Percentiles rank a stretch among this genome's conserved stretches.
phyloP scores from a whole-genome alignment of 1,139 yeast genomes.

The Saccharomycopsis hybrid region DNA sequence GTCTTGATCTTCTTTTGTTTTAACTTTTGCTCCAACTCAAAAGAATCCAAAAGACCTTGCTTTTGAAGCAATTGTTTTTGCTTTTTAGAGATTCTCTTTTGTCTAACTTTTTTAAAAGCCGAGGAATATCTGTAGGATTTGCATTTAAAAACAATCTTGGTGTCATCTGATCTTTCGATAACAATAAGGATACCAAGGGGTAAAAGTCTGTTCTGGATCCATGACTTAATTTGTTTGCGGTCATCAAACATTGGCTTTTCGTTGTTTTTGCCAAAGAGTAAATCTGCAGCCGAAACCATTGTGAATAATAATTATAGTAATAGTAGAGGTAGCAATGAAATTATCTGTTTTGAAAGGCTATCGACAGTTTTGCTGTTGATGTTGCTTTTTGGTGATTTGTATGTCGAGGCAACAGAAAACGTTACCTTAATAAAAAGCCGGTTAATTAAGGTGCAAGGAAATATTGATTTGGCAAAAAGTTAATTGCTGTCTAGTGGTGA shows the following conservation, averaged over 20 bases:
- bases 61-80: constrained; percentile 19
- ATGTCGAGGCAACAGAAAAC: not conserved
- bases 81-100: constrained; percentile 20
- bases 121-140: constrained; percentile 32
- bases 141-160: constrained; percentile 66
- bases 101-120: constrained; percentile 23
- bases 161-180: constrained; percentile 62
- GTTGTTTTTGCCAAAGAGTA: constrained; percentile 13
- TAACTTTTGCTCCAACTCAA: constrained; percentile 6
- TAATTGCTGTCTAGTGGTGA: not conserved
- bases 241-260: constrained; percentile 30
- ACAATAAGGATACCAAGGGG: constrained; percentile 54
- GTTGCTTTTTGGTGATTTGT: not conserved
- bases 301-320: not conserved
- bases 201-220: constrained; percentile 48
- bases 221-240: constrained; percentile 55
- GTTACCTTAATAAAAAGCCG: not conserved
- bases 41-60: constrained; percentile 12
- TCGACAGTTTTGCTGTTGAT: not conserved
- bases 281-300: constrained; percentile 9
- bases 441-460: too few relatives aligned
- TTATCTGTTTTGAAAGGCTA: not conserved
- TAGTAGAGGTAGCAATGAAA: too few relatives aligned
- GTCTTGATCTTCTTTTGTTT: constrained; percentile 13
- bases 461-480: too few relatives aligned